Evolutionary conservation across 225 moss, liverwort and hornwort species (phyloP).

Genomic region (Ulota crispa): DNA sequence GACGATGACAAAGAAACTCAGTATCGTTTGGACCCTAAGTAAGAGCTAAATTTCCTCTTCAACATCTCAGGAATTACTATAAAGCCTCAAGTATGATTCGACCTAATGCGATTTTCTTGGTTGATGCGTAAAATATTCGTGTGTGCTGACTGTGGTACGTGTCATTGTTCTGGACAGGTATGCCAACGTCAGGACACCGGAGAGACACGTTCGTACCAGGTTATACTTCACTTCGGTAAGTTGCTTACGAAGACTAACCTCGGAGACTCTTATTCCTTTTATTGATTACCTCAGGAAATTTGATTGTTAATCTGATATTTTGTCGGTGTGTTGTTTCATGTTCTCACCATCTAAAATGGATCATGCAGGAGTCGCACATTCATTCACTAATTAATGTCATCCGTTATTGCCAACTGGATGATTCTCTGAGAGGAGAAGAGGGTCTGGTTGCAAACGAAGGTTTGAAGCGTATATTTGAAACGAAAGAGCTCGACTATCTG

Average conservation of each 20-base stretch:
- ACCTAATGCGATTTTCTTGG: not conserved
- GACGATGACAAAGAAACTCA: conserved; percentile 98
- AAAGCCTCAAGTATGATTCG: not conserved
- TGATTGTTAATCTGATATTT: not conserved
- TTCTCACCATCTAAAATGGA: conserved; percentile 20
- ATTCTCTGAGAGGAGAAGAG: conserved; percentile 81
- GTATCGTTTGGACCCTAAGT: conserved; percentile 98
- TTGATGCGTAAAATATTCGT: not conserved
- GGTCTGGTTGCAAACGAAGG: conserved; percentile 78
- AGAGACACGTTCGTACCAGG: conserved; percentile 96
- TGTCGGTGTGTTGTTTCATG: conserved; percentile 3
- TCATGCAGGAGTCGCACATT: conserved; percentile 91
- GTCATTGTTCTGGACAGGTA: conserved; percentile 58
- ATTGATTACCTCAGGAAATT: not conserved
- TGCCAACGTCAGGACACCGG: conserved; percentile 98
- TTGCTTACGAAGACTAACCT: not conserved
- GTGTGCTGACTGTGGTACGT: conserved; percentile 16
- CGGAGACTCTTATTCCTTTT: conserved; percentile 1
- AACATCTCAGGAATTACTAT: not conserved
- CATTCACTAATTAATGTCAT: conserved; percentile 96
- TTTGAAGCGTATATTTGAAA: conserved; percentile 83
- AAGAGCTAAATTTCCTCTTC: conserved; percentile 23
- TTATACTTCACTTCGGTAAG: conserved; percentile 98
- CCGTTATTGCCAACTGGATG: conserved; percentile 92
- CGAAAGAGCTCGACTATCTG: conserved; percentile 95